Base-by-base conservation (phyloP, 1,139 yeast genomes). In the Tardiomyces digboiensis region DNA sequence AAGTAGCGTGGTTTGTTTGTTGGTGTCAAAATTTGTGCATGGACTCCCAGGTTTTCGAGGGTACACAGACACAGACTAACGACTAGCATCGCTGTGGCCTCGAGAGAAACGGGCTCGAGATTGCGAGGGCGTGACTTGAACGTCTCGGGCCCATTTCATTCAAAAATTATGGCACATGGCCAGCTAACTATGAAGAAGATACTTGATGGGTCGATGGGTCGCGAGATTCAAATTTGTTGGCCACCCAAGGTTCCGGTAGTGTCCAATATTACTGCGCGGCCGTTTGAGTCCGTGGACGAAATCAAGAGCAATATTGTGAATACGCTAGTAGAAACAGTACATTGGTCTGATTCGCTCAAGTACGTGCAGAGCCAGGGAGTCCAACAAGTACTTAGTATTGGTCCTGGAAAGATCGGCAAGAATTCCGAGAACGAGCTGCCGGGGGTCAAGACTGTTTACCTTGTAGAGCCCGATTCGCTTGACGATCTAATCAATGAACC, bases 121-220 rank as follows among this genome's bases (percentile, higher is more conserved):
- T 64, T 43, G 47, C 60, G 2, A 59, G 63, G 7, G 53, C 53
- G 21, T 57, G 33, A 26, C 33, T 8, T 78, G 40, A 72, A 75
- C 0, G 82, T 76, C 2, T 59, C 68, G 2, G 72, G 78, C 1
- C 81, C 83, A 6, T 78, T 78, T 57, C 83, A 78, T 55, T 71
- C 69, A 41, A 50, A 58, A 1, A 50, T 66, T 19, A 62, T 78
- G 55, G 46, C 49, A 20, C 60, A 63, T 0, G 72, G 78, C 1
- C 72, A 68, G 44, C 44, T 50, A 1, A 38, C 46, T 12, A 56
- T 66, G 50, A 45, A 39, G 20, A 43, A 47, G 18, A 45, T 52
- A 23, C 44, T 57, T 12, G 49, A 49, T 33, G 45, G 36, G 39
- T 44, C 22, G 19, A 38, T 21, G 36, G 29, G 33, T 18, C 19